These are phyloP conservation scores for Paramyrothecium sp. DNA, from an alignment of 2,329 filamentous ascomycete genomes.

Conservation along the genomic window DNA sequence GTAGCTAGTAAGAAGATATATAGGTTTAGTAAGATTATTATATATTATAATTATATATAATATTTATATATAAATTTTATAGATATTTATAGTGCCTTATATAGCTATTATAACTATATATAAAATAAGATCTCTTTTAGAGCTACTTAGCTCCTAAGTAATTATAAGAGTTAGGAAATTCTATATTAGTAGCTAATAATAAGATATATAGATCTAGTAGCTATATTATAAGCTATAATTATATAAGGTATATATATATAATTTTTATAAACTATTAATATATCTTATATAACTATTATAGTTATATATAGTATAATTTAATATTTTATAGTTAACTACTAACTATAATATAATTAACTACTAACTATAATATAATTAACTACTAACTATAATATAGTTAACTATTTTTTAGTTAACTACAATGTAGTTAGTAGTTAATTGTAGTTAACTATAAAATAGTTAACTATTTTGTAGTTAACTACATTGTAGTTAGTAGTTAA, in stretches of 20 bases:
- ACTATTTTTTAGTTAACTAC: not conserved
- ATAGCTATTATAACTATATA: not conserved
- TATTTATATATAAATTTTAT: not conserved
- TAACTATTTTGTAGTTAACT: too few species aligned
- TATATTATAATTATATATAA: too few species aligned
- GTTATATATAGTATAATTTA: too few species aligned
- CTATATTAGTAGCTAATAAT: not conserved
- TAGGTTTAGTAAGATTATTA: too few species aligned
- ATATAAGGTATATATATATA: slow-evolving; percentile 1
- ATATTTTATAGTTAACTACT: too few species aligned
- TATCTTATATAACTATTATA: not conserved
- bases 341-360: too few species aligned
- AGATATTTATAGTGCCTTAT: not conserved
- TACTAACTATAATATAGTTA: too few species aligned
- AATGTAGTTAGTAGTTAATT: too few species aligned
- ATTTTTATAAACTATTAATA: slow-evolving; percentile 2
- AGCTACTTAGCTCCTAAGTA: not conserved
- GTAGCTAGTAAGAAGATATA: too few species aligned
- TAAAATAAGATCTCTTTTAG: too few species aligned
- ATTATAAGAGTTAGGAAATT: not conserved
- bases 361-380: too few species aligned
- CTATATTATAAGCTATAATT: not conserved
- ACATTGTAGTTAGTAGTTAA: too few species aligned
- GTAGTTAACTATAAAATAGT: not conserved
- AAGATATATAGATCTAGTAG: not conserved